A percentile compares a stretch with the other conserved stretches of the same genome.
Conservation (phyloP, 768 basidiomycete genomes). For the Lactarius deliciosus region DNA sequence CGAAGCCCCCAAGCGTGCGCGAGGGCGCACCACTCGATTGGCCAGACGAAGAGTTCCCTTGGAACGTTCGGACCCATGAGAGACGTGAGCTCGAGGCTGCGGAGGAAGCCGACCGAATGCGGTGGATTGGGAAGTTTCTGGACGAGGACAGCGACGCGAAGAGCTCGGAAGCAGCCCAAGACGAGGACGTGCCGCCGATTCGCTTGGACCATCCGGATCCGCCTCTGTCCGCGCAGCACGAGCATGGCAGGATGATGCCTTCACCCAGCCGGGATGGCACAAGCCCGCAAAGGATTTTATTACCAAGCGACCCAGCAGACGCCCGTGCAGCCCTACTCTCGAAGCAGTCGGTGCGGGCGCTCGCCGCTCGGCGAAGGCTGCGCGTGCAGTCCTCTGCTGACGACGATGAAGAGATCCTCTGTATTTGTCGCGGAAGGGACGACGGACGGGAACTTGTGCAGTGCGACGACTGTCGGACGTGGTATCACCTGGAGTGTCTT, state of each 20-base stretch:
- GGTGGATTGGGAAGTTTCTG: slow-evolving; percentile 68
- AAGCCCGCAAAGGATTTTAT: slow-evolving; percentile 38
- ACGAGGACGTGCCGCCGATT: slow-evolving; percentile 38
- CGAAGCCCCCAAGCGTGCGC: slow-evolving; percentile 10
- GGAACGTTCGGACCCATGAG: slow-evolving; percentile 63
- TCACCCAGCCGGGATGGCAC: slow-evolving; percentile 40
- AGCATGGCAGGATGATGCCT: slow-evolving; percentile 63
- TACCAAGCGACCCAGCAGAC: slow-evolving; percentile 72
- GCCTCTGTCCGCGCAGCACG: slow-evolving; percentile 38
- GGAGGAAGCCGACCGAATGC: slow-evolving; percentile 59
- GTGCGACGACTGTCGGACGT: slow-evolving; percentile 75
- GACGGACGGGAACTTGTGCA: slow-evolving; percentile 79
- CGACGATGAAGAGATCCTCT: slow-evolving; percentile 53
- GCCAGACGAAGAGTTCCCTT: slow-evolving; percentile 79
- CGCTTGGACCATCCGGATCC: slow-evolving; percentile 36
- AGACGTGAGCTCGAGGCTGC: slow-evolving; percentile 50
- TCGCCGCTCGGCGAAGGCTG: slow-evolving; percentile 51
- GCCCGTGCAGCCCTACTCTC: slow-evolving; percentile 71
- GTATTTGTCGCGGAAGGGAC: slow-evolving; percentile 65
- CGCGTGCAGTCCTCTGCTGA: slow-evolving; percentile 38
- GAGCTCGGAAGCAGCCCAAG: slow-evolving; percentile 37
- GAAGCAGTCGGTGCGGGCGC: slow-evolving; percentile 63
- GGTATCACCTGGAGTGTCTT: slow-evolving; percentile 82
- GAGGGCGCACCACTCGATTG: slow-evolving; percentile 55
- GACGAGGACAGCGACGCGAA: slow-evolving; percentile 67